phyloP scores from a whole-genome alignment of 2,329 filamentous ascomycete species.

The Talaromyces sp. region DNA sequence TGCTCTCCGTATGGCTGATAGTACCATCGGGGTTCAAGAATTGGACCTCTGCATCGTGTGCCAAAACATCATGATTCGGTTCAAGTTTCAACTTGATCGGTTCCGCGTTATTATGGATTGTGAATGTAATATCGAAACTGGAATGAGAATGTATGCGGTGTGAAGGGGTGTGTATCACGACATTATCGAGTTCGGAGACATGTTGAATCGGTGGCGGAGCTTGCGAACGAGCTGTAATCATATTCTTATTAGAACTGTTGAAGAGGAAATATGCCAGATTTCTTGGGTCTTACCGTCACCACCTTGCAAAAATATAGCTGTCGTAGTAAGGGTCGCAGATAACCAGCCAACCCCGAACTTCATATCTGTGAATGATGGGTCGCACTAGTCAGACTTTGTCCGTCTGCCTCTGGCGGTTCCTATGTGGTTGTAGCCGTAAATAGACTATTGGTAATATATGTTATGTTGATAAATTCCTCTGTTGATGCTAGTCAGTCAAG shows the following conservation, averaged over 20 bases:
- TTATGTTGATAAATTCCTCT: background rate
- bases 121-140: slow-evolving; percentile 78
- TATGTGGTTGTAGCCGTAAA: background rate
- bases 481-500: too few species aligned
- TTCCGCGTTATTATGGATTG: slow-evolving; percentile 61
- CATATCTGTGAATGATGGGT: slow-evolving; percentile 4
- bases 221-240: slow-evolving; percentile 58
- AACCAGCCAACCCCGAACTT: slow-evolving; percentile 6
- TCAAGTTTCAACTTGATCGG: slow-evolving; percentile 74
- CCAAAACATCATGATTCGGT: slow-evolving; percentile 86
- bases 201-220: slow-evolving; percentile 71
- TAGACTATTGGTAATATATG: background rate
- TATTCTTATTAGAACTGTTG: background rate
- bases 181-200: slow-evolving; percentile 67
- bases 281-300: slow-evolving; percentile 3
- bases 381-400: background rate
- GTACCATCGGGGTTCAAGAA: slow-evolving; percentile 68
- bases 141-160: slow-evolving; percentile 75
- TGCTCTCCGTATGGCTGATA: slow-evolving; percentile 59
- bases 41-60: slow-evolving; percentile 67
- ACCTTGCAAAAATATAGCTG: slow-evolving; percentile 5
- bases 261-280: background rate
- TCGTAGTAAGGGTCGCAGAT: slow-evolving; percentile 8
- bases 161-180: slow-evolving; percentile 70
- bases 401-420: background rate